Conservation (phyloP, 108 stramenopile species). For the Pseudonitzschia delicatissima region DNA sequence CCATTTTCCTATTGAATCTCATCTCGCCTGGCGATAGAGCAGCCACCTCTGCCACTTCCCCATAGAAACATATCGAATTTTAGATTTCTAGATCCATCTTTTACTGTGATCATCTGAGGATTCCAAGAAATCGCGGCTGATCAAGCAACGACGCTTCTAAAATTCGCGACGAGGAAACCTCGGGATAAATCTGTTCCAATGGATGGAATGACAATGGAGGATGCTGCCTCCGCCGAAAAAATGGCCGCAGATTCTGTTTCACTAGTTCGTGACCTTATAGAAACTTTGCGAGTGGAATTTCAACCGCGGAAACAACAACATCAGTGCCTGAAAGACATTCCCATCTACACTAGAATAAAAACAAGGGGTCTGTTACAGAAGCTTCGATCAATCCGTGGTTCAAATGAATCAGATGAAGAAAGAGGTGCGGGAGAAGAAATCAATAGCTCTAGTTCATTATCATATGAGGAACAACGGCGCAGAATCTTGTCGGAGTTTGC, state of each 20-base stretch:
- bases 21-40: no score
- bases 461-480: background rate
- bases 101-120: no score
- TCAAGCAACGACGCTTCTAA: no score
- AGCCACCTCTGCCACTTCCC: no score
- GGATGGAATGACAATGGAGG: no score
- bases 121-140: no score
- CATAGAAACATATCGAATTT: no score
- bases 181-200: no score
- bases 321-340: background rate
- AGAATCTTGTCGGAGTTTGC: conserved; percentile 6
- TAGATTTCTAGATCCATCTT: no score
- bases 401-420: background rate
- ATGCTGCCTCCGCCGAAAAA: background rate
- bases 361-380: conserved; percentile 6
- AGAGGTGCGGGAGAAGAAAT: background rate
- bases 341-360: conserved; percentile 13
- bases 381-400: background rate
- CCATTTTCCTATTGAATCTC: no score
- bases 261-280: conserved; percentile 11
- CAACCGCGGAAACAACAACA: background rate
- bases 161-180: no score
- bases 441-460: background rate
- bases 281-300: conserved; percentile 21
- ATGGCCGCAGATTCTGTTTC: background rate